Base-by-base conservation (phyloP, 345 rosid genomes). In the Acer saccharum region DNA sequence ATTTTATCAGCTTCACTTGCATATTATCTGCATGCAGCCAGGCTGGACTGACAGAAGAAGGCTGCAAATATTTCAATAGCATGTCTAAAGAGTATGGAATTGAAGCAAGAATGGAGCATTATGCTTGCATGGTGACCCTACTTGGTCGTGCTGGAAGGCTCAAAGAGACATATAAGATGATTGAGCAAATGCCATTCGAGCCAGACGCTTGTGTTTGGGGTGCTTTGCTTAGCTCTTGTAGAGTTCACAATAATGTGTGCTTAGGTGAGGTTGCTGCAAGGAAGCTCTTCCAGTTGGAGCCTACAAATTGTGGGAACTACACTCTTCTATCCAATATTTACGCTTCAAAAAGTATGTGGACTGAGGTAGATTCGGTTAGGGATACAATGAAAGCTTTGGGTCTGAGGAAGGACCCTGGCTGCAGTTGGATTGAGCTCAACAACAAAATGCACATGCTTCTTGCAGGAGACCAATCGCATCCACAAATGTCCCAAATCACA, bases 141-240 rank as follows among this genome's bases (percentile, higher is more conserved):
- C 82, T 88, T 8, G 96, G 98, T 41, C 90, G 92, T 55, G 83
- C 87, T 57, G 92, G 93, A 39, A 89, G 85, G 89, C 81, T 90
- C 52, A 82, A 88, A 76, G 96, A 94, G 71, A 94, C 97, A 9
- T 87, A 82, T 82, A 72, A 81, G 52, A 79, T 90, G 83, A 83
- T 93, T 82, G 80, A 81, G 76, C 79, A 86, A 73, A 91, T 92
- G 87, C 93, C 96, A 13, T 77, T 81, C 18, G 81, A 90, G 69
- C 93, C 96, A 65, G 82, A 86, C 75, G 89, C 88, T 50, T 87
- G 93, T 62, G 82, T 92, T 65, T 94, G 97, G 98, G 98, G 98
- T 72, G 88, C 98, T 80, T 83, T 94, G 77, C 90, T 92, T 55
- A 90, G 88, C 81, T 89, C 94, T 57, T 94, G 98, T 68, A 76